phyloP scores from a whole-genome alignment of 2,329 filamentous ascomycete species.

The Talaromyces sp. region DNA sequence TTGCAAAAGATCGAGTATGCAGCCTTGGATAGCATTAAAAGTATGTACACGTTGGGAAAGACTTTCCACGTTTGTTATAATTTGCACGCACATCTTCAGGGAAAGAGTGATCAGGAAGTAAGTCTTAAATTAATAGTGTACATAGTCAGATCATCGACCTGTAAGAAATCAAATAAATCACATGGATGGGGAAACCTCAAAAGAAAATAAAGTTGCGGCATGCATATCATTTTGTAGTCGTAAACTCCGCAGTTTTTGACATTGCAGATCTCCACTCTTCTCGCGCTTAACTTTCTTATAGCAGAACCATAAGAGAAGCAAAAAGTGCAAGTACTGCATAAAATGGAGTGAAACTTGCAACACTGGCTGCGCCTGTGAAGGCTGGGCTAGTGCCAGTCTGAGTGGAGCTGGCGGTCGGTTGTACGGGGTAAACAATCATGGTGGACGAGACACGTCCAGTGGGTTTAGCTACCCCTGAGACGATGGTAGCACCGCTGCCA shows the following conservation, averaged over 20 bases:
- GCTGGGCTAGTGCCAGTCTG: constrained; percentile 5
- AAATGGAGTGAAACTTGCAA: constrained; percentile 1
- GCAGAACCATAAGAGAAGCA: neutral
- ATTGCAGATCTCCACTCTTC: neutral
- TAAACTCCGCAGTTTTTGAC: neutral
- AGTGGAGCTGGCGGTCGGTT: constrained; percentile 6
- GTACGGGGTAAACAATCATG: constrained; percentile 2
- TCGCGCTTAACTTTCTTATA: constrained; percentile 1
- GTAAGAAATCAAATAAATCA: neutral
- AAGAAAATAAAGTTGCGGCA: neutral
- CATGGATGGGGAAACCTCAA: neutral
- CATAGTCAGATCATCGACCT: neutral
- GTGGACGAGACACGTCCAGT: neutral
- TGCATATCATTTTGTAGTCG: neutral
- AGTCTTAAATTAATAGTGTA: neutral
- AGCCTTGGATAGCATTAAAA: neutral
- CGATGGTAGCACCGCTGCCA: neutral
- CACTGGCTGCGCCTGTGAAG: constrained; percentile 10
- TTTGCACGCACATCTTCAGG: neutral
- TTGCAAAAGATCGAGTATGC: neutral
- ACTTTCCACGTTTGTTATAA: neutral
- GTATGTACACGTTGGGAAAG: neutral
- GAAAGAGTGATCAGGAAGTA: neutral
- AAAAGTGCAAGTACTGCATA: neutral
- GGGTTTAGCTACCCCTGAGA: neutral